These are phyloP conservation scores for Lenwebbia sp. DNA, from an alignment of 345 rosid genomes.

Conservation along the genomic window DNA sequence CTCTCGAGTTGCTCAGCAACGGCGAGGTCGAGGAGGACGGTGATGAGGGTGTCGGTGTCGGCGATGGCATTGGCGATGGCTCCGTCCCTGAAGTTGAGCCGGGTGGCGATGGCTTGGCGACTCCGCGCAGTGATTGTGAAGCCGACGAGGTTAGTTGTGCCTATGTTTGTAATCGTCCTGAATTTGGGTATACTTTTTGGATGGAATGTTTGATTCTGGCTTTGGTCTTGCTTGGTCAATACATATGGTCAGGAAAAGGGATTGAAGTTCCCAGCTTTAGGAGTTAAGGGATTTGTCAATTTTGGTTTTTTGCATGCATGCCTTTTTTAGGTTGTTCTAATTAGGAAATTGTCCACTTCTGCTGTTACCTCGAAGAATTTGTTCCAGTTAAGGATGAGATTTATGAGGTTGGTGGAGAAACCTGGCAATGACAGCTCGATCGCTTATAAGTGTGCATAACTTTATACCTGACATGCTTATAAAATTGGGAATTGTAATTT, in stretches of 20 bases:
- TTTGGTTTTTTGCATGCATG: not conserved
- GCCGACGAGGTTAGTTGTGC: conserved; percentile 43
- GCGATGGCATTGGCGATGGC: not conserved
- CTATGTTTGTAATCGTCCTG: not conserved
- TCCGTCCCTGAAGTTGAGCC: not conserved
- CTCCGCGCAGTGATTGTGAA: conserved; percentile 35
- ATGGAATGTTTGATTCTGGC: not conserved
- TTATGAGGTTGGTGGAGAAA: not conserved
- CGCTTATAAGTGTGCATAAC: not conserved
- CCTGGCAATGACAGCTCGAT: not conserved
- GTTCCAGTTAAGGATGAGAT: not conserved
- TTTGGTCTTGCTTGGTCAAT: not conserved
- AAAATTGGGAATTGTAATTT: not conserved
- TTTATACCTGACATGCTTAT: not conserved
- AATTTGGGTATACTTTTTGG: not conserved
- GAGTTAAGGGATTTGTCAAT: not conserved
- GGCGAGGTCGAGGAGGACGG: conserved; percentile 19
- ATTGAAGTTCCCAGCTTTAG: not conserved
- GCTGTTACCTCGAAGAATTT: not conserved
- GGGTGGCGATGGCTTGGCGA: conserved; percentile 10
- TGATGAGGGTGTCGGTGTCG: conserved; percentile 4
- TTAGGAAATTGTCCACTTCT: not conserved
- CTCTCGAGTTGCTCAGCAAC: conserved; percentile 51
- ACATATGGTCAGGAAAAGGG: not conserved
- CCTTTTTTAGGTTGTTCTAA: not conserved